Conservation (phyloP, 768 basidiomycete genomes). For the Boletus sp. region DNA sequence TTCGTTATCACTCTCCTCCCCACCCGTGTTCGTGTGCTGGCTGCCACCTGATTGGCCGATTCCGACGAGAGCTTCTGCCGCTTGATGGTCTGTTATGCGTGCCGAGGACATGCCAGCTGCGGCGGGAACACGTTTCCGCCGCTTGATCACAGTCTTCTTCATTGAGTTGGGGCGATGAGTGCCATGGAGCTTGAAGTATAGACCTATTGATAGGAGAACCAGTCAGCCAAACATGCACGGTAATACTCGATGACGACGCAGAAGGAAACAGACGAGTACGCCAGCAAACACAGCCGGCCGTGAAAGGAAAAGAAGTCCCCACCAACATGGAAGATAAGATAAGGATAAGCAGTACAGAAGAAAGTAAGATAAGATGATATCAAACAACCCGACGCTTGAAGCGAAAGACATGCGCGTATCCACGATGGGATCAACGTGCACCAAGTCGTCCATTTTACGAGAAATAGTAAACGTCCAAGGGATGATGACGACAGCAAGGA, state of each 20-base stretch:
- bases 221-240: constrained; percentile 11
- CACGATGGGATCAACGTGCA: constrained; percentile 24
- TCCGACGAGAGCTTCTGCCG: constrained; percentile 84
- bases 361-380: constrained; percentile 21
- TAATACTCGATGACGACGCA: not conserved
- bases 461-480: constrained; percentile 5
- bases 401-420: constrained; percentile 18
- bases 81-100: constrained; percentile 79
- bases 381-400: constrained; percentile 15
- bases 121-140: constrained; percentile 95
- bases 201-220: constrained; percentile 51
- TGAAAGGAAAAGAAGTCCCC: constrained; percentile 18
- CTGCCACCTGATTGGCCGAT: constrained; percentile 57
- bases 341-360: constrained; percentile 8
- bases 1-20: constrained; percentile 43
- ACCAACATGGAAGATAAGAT: constrained; percentile 27
- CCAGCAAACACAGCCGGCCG: not conserved
- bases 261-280: not conserved
- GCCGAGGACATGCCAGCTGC: constrained; percentile 49
- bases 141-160: constrained; percentile 99
- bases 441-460: constrained; percentile 21
- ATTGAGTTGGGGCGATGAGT: constrained; percentile 96
- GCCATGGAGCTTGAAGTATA: constrained; percentile 98
- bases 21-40: constrained; percentile 35
- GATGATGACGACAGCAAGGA: constrained; percentile 15